These are phyloP conservation scores for Daucus carota DNA, from an alignment of 129 eudicot genomes.

Conservation along the genomic window DH1_v3.0 NC_030386.2:37604001-37604500, in stretches of 20 bases:
- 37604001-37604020: too few relatives aligned
- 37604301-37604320: neutral
- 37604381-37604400: slow-evolving; percentile 1
- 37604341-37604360: slow-evolving; percentile 8
- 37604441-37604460: too few relatives aligned
- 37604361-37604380: slow-evolving; percentile 5
- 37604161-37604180: neutral
- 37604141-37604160: neutral
- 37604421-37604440: neutral
- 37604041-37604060: too few relatives aligned
- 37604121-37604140: neutral
- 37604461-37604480: too few relatives aligned
- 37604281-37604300: slow-evolving; percentile 18
- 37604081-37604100: too few relatives aligned
- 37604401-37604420: neutral
- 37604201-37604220: neutral
- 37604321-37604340: slow-evolving; percentile 4
- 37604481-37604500: too few relatives aligned
- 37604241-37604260: slow-evolving; percentile 2
- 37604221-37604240: slow-evolving; percentile 8
- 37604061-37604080: too few relatives aligned
- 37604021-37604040: too few relatives aligned
- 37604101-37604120: too few relatives aligned
- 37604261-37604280: neutral
- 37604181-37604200: neutral